Percentiles rank a stretch among this genome's conserved stretches.
Conservation (phyloP, 495 filamentous ascomycete species). For the Corynascus novoguineensis region DNA sequence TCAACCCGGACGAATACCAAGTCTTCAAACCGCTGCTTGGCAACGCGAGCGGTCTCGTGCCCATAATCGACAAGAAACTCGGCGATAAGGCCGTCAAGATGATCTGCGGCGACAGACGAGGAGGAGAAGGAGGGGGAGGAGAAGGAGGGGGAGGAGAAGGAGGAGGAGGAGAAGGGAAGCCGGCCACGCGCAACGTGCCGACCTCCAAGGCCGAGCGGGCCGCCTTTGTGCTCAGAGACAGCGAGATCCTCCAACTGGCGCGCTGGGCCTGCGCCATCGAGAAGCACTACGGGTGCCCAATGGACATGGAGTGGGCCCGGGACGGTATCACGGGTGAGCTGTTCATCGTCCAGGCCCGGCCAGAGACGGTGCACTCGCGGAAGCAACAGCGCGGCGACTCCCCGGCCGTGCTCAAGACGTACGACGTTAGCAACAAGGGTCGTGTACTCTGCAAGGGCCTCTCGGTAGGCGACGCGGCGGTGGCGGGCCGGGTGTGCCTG, state of each 20-base stretch:
- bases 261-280: constrained; percentile 36
- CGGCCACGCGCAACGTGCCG: constrained; percentile 35
- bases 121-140: too few relatives aligned
- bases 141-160: too few relatives aligned
- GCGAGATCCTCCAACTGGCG: constrained; percentile 33
- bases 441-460: constrained; percentile 23
- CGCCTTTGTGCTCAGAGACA: constrained; percentile 27
- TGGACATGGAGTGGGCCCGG: constrained; percentile 41
- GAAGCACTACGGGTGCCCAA: constrained; percentile 33
- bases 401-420: constrained; percentile 28
- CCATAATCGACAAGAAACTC: constrained; percentile 23
- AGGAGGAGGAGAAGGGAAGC: too few relatives aligned
- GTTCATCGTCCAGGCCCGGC: constrained; percentile 37
- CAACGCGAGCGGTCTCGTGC: constrained; percentile 15
- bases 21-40: constrained; percentile 33
- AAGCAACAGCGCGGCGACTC: too few relatives aligned
- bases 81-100: constrained; percentile 26
- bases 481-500: constrained; percentile 31
- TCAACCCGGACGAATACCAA: constrained; percentile 38
- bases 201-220: constrained; percentile 35
- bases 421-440: constrained; percentile 28
- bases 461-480: constrained; percentile 33
- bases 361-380: constrained; percentile 36
- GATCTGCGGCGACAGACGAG: constrained; percentile 17
- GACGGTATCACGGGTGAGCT: constrained; percentile 32